phyloP scores from a whole-genome alignment of 441 rosid genomes.

The Erodium moschatum region DNA sequence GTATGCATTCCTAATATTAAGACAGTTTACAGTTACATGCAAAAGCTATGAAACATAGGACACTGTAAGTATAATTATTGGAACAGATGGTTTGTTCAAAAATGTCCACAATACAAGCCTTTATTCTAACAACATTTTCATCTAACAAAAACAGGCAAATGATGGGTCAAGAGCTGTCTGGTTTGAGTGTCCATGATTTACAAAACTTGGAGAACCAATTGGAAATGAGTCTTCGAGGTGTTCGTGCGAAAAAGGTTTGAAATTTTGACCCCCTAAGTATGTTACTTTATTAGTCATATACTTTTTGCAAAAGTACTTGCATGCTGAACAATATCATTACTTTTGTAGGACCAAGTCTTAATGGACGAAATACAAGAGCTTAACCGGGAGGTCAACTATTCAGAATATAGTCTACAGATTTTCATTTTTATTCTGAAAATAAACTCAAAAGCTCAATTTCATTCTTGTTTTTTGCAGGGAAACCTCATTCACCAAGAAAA shows the following conservation, averaged over 20 bases:
- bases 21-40: background rate
- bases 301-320: slow-evolving; percentile 9
- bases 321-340: slow-evolving; percentile 14
- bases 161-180: slow-evolving; percentile 91
- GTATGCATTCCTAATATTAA: background rate
- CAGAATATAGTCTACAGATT: slow-evolving; percentile 5
- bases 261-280: slow-evolving; percentile 7
- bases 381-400: slow-evolving; percentile 42
- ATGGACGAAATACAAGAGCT: slow-evolving; percentile 65
- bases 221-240: slow-evolving; percentile 54
- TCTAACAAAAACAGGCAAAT: slow-evolving; percentile 51
- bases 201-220: slow-evolving; percentile 60
- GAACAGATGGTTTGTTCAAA: too few relatives aligned
- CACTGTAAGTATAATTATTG: background rate
- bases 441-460: slow-evolving; percentile 19
- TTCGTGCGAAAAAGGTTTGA: slow-evolving; percentile 52
- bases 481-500: slow-evolving; percentile 70
- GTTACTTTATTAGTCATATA: slow-evolving; percentile 11
- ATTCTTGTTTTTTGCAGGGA: slow-evolving; percentile 45
- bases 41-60: background rate
- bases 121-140: slow-evolving; percentile 5
- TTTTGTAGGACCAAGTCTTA: slow-evolving; percentile 55
- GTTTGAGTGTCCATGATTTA: slow-evolving; percentile 50
- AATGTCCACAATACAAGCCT: background rate
- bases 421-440: slow-evolving; percentile 6